These are phyloP conservation scores for Arctostaphylos glauca DNA, from an alignment of 148 eudicot genomes.

Conservation along the genomic window DNA sequence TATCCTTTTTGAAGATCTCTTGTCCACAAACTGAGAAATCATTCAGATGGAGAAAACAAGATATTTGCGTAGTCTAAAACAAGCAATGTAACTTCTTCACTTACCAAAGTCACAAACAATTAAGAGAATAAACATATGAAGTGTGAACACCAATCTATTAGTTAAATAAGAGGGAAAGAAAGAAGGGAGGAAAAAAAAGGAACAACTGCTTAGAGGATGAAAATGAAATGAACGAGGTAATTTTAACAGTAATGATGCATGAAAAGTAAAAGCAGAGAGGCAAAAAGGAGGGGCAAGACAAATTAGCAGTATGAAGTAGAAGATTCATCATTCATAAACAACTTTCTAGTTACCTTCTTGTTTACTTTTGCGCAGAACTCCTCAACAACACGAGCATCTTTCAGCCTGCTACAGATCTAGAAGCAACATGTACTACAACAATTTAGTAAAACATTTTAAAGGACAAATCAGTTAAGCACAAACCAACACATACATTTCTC, in stretches of 20 bases:
- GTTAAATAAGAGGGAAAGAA: not conserved
- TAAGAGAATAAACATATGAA: not conserved
- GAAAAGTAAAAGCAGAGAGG: not conserved
- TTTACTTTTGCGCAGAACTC: conserved; percentile 61
- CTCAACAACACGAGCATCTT: conserved; percentile 75
- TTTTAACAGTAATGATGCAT: not conserved
- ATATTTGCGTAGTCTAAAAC: not conserved
- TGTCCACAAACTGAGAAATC: not conserved
- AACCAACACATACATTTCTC: conserved; percentile 70
- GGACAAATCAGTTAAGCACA: not conserved
- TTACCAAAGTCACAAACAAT: too few species aligned
- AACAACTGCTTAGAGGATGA: not conserved
- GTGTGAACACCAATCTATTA: not conserved
- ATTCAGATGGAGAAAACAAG: not conserved
- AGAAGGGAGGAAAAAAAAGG: not conserved
- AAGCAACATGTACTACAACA: conserved; percentile 8
- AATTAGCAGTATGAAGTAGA: not conserved
- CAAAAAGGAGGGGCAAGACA: not conserved
- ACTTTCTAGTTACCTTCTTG: conserved; percentile 32
- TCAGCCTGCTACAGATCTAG: conserved; percentile 70
- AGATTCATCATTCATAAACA: not conserved
- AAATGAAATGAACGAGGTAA: not conserved
- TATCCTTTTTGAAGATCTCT: not conserved
- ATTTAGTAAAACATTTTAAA: not conserved
- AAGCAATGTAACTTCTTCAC: not conserved